Percentiles rank a stretch among this genome's conserved stretches.
phyloP scores from a whole-genome alignment of 306 rosid genomes.

The Luffa aegyptiaca region DNA sequence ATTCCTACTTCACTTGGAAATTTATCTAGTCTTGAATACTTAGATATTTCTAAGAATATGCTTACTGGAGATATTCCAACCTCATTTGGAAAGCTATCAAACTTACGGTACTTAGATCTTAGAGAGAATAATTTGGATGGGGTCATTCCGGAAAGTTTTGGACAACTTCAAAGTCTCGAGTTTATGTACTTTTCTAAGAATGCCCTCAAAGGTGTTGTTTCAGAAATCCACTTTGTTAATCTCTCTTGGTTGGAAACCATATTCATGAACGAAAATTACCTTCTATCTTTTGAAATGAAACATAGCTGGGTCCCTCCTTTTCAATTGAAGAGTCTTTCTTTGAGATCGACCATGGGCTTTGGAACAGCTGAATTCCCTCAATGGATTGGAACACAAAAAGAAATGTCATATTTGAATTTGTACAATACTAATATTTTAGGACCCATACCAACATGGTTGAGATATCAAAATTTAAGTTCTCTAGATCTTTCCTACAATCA shows the following conservation, averaged over 20 bases:
- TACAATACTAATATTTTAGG: not conserved
- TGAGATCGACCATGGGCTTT: not conserved
- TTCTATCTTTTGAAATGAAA: not conserved
- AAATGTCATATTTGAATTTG: not conserved
- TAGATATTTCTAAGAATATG: not conserved
- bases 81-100: not conserved
- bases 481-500: not conserved
- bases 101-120: not conserved
- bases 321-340: not conserved
- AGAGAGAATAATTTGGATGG: not conserved
- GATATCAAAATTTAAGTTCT: not conserved
- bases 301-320: not conserved
- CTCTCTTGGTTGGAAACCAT: not conserved
- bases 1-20: not conserved
- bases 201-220: not conserved
- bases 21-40: not conserved
- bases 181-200: not conserved
- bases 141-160: not conserved
- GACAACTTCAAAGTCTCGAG: not conserved
- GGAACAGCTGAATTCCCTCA: not conserved
- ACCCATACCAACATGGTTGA: not conserved
- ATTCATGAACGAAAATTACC: not conserved
- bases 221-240: slow-evolving; percentile 11
- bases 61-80: not conserved
- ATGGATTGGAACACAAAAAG: not conserved